Evolutionary conservation across 192 early-diverging fungal genomes (phyloP), one percentile per base, ranked within the genome.

Genomic region (Podochytrium sp.): DNA sequence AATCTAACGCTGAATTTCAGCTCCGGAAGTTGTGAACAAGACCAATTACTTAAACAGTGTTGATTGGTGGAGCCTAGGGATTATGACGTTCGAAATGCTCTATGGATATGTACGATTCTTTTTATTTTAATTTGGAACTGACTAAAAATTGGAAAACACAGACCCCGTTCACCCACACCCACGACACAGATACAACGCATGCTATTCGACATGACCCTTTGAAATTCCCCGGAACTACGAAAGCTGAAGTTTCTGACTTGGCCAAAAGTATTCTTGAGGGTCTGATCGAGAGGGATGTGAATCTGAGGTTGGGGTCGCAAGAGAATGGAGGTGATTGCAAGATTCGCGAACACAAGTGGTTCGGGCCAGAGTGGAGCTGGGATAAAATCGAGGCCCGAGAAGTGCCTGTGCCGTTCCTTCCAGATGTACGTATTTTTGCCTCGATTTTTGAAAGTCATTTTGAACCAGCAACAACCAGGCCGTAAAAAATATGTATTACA

Each of bases 31-130:
- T 65, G 32, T 86, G n/a, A 64, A 62, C 33, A 81, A 84, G 58
- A 83, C 80, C 39, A 80, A 80, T 3, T 90, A 90, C 67, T 76
- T 86, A 52, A 61, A 76, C 12, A 34, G 78, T 0, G 78, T 88
- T 34, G 83, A 92, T 72, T 92, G 93, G 93, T 95, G 94, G 94
- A 92, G 91, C 68, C 73, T 94, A 34, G 93, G 94, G 7, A 90
- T 95, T 18, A 82, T 94, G 52, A 75, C 87, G 55, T 95, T 90
- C 63, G 94, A 95, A 72, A 73, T 93, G 35, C 74, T 91, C 4
- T 92, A 90, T 76, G 92, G 91, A 43, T 91, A 91, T 86, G 92
- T 94, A 82, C 23, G 71, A 32, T 35, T 34, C 43, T 53, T 0
- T 0, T 47, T 47, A 7, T 47, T 47, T 47, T 47, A 55, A 23